These are phyloP conservation scores for Calonectria ilicicola DNA, from an alignment of 2,329 filamentous ascomycete species.

Conservation along the genomic window DNA sequence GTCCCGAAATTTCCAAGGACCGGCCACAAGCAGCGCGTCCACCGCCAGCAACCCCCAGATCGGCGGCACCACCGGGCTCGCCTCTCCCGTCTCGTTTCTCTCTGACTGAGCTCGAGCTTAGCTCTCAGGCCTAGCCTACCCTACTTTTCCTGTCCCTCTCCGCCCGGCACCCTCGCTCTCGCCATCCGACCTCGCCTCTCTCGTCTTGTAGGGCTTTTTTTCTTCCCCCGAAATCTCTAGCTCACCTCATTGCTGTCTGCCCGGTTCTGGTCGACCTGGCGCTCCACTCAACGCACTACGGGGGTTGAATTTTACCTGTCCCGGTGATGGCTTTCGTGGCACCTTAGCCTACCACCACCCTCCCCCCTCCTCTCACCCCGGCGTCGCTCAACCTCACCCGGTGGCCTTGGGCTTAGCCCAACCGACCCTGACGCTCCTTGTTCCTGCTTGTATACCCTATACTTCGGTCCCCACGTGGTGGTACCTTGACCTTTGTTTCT, in stretches of 20 bases:
- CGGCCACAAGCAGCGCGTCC: slow-evolving; percentile 37
- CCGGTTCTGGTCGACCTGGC: slow-evolving; percentile 39
- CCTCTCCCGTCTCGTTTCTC: slow-evolving; percentile 10
- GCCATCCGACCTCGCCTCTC: slow-evolving; percentile 33
- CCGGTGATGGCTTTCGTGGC: slow-evolving; percentile 50
- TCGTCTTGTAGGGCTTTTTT: slow-evolving; percentile 36
- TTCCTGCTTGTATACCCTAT: slow-evolving; percentile 50
- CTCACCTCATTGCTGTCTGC: slow-evolving; percentile 34
- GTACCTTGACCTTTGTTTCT: slow-evolving; percentile 51
- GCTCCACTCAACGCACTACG: slow-evolving; percentile 44
- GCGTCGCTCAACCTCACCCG: slow-evolving; percentile 44
- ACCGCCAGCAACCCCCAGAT: slow-evolving; percentile 21
- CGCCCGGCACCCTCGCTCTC: slow-evolving; percentile 36
- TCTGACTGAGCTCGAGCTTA: slow-evolving; percentile 27
- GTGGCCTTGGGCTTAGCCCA: slow-evolving; percentile 41
- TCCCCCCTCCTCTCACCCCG: slow-evolving; percentile 47
- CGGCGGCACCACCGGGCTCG: slow-evolving; percentile 19
- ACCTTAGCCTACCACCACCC: slow-evolving; percentile 49
- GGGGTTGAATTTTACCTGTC: slow-evolving; percentile 42
- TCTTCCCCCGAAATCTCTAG: slow-evolving; percentile 37
- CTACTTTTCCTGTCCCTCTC: slow-evolving; percentile 41
- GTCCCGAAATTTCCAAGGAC: slow-evolving; percentile 30
- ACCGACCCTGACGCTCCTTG: slow-evolving; percentile 46
- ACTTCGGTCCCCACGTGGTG: slow-evolving; percentile 50
- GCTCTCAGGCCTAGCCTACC: slow-evolving; percentile 33